These are phyloP conservation scores for Picochlorum sp. DNA, from an alignment of 139 green algal species.

Conservation along the genomic window DNA sequence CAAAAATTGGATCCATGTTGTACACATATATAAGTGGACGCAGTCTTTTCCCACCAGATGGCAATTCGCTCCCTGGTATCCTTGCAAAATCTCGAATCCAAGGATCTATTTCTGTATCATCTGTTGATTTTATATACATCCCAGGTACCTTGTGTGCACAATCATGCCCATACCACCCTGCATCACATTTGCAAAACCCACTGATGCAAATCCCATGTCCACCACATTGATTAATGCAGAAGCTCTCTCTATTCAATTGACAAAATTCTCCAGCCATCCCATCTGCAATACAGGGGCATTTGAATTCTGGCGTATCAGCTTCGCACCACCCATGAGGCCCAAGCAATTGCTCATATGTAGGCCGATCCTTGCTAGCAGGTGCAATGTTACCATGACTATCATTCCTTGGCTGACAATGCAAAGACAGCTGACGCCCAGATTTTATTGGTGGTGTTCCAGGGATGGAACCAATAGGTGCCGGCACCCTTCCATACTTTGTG, in stretches of 20 bases:
- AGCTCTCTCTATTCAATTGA: conserved; percentile 21
- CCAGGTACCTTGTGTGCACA: conserved; percentile 30
- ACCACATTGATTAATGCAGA: conserved; percentile 47
- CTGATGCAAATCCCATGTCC: conserved; percentile 32
- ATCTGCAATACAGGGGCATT: conserved; percentile 19
- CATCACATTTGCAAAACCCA: conserved; percentile 51
- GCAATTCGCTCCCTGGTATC: background rate
- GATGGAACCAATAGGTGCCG: background rate
- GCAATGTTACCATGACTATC: background rate
- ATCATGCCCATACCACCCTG: conserved; percentile 41
- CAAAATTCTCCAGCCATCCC: conserved; percentile 21
- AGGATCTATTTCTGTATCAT: background rate
- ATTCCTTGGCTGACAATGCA: conserved; percentile 9
- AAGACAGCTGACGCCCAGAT: background rate
- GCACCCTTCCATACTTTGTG: conserved; percentile 3
- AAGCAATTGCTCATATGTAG: conserved; percentile 24
- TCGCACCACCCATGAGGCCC: conserved; percentile 44
- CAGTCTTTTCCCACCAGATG: background rate
- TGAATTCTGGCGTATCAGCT: conserved; percentile 15
- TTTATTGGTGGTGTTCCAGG: conserved; percentile 6
- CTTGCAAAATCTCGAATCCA: conserved; percentile 3
- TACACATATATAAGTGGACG: conserved; percentile 52
- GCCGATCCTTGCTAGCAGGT: conserved; percentile 11
- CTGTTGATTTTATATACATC: too few species aligned
- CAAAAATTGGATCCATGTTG: conserved; percentile 37